These are phyloP conservation scores for Cladosporium sp. DNA, from an alignment of 2,329 filamentous ascomycete genomes.

Conservation along the genomic window DNA sequence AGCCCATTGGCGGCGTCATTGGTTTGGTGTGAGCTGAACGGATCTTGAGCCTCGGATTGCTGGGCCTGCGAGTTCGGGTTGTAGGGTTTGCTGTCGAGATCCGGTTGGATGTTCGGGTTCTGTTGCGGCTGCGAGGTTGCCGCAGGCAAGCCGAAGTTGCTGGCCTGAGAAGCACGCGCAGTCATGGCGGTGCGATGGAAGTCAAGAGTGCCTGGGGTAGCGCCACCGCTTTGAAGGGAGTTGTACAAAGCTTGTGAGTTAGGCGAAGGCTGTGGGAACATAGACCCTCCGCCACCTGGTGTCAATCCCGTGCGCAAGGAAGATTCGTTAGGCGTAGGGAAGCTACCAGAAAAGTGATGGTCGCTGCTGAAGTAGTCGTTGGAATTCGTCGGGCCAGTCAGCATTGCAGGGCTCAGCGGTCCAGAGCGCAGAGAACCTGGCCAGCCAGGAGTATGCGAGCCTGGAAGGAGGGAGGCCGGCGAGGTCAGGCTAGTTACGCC, in stretches of 20 bases:
- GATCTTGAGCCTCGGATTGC: constrained; percentile 48
- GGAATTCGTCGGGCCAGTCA: constrained; percentile 68
- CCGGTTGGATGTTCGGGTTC: constrained; percentile 36
- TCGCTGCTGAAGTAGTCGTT: constrained; percentile 75
- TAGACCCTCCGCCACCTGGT: constrained; percentile 90
- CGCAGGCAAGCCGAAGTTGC: constrained; percentile 35
- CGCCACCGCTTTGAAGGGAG: constrained; percentile 72
- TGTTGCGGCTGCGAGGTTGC: constrained; percentile 43
- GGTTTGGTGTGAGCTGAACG: constrained; percentile 81
- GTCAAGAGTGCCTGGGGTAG: constrained; percentile 86
- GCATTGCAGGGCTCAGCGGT: constrained; percentile 94
- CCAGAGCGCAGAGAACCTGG: constrained; percentile 83
- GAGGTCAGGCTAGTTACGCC: constrained; percentile 89
- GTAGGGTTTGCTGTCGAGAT: constrained; percentile 44
- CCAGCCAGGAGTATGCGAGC: constrained; percentile 73
- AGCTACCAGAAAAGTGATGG: constrained; percentile 77
- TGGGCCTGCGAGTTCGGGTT: constrained; percentile 49
- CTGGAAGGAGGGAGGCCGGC: constrained; percentile 71
- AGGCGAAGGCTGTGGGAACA: constrained; percentile 91
- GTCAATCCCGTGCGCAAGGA: constrained; percentile 87
- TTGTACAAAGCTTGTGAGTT: constrained; percentile 81
- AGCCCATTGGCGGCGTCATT: constrained; percentile 94
- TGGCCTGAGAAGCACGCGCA: constrained; percentile 58
- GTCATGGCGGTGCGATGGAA: constrained; percentile 92
- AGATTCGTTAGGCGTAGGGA: constrained; percentile 95